Conservation (phyloP, 805 yeast species). For the Ogataea glucozyma region DNA sequence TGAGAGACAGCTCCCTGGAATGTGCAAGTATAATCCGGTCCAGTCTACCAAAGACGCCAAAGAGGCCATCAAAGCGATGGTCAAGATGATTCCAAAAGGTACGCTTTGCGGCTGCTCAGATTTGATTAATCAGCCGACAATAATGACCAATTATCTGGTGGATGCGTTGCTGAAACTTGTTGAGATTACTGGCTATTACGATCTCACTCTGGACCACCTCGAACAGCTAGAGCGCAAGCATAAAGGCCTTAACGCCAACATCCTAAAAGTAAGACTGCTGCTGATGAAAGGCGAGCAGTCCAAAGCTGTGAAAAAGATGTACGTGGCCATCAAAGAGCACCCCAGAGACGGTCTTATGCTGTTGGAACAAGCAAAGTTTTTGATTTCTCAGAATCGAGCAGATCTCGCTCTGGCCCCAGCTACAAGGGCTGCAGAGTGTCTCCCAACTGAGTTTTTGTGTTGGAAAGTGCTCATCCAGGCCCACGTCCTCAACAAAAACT, state of each 20-base stretch:
- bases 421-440: conserved; percentile 55
- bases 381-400: conserved; percentile 53
- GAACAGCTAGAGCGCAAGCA: conserved; percentile 19
- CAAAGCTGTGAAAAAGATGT: conserved; percentile 47
- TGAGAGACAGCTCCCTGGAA: conserved; percentile 58
- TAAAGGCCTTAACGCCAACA: conserved; percentile 26
- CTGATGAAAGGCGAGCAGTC: conserved; percentile 45
- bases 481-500: conserved; percentile 57
- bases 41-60: conserved; percentile 38
- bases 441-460: conserved; percentile 75
- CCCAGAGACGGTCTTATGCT: conserved; percentile 62
- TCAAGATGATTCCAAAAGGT: conserved; percentile 50
- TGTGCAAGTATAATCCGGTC: conserved; percentile 50
- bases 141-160: conserved; percentile 52
- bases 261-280: conserved; percentile 45
- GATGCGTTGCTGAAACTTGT: conserved; percentile 48
- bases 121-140: conserved; percentile 35
- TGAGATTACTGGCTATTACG: conserved; percentile 40
- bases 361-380: conserved; percentile 62
- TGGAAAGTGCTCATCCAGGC: conserved; percentile 69
- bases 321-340: conserved; percentile 38
- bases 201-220: conserved; percentile 43
- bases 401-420: conserved; percentile 62
- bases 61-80: conserved; percentile 40
- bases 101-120: conserved; percentile 45